Evolutionary conservation across 371 early-diverging fungal species (phyloP).

Genomic region (Mortierella sp.): DNA sequence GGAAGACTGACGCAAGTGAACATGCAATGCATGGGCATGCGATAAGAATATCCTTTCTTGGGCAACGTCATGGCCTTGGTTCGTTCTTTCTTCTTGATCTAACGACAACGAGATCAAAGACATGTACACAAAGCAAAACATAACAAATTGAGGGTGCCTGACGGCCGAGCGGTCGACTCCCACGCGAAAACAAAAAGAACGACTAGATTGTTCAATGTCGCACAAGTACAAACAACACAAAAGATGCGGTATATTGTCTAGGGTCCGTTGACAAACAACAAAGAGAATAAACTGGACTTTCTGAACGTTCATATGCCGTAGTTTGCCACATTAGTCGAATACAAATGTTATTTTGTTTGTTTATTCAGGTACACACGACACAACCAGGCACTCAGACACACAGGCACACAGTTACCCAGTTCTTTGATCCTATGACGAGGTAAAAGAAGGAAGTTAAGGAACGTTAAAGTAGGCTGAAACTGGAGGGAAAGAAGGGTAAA

Average conservation of each 20-base stretch:
- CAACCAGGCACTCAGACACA: no score
- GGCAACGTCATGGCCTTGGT: not conserved
- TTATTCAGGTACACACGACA: slow-evolving; percentile 1
- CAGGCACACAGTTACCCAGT: not conserved
- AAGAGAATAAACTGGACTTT: not conserved
- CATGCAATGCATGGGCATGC: not conserved
- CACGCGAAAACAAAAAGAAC: not conserved
- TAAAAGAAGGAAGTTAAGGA: not conserved
- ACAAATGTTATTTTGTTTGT: not conserved
- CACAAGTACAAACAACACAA: not conserved
- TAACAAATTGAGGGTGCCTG: not conserved
- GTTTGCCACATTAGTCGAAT: not conserved
- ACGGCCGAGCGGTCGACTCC: not conserved
- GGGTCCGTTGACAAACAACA: not conserved
- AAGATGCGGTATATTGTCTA: not conserved
- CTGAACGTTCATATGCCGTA: not conserved
- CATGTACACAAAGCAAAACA: not conserved
- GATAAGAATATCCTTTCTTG: slow-evolving; percentile 1
- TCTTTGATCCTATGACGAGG: not conserved
- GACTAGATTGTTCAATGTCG: not conserved
- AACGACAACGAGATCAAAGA: not conserved
- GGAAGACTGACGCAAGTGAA: not conserved
- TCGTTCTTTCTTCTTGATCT: not conserved
- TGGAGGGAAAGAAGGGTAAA: slow-evolving; percentile 8
- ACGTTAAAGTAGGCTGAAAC: slow-evolving; percentile 4